Evolutionary conservation across 495 filamentous ascomycete species (phyloP), one percentile per base, ranked within the genome.

Genomic region (Tuber borchii): DNA sequence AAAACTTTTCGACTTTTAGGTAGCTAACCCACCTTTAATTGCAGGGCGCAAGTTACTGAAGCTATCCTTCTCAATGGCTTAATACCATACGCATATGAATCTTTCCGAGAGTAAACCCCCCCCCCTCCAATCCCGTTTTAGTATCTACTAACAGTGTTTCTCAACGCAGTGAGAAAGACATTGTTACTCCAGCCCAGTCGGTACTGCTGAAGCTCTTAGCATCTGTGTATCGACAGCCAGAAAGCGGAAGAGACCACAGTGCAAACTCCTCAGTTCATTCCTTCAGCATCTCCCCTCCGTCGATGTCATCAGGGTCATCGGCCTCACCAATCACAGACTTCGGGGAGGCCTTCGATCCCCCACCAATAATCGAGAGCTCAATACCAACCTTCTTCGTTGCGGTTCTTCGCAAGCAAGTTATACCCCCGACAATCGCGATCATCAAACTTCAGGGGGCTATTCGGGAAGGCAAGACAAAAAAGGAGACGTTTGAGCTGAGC

Each of bases 401-500:
- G 19, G 89, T 92, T 76, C 93, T 93, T 86, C 88, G 91, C 34
- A 90, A 90, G 45, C 89, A 90, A 78, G 92, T 93, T 74, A 89
- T 93, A 42, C 90, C 90, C 7, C 90, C 92, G 75, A 92, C 90
- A 1, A 91, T 91, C 81, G 90, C 89, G 34, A 84, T 93, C 69
- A 92, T 93, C 75, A 91, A 91, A 79, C 84, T 92, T 17, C 91
- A 93, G 86, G 90, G 91, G 39, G 89, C 91, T 73, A 93, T 93
- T 73, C 87, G 89, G 37, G 86, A 86, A 26, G 89, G 89, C 39
- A 84, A 86, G 71, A 88, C 90, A 19, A 84, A 88, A n/a, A 89
- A 90, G 0, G 91, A 93, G 75, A 90, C 91, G 77, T 93, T 93
- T 79, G 91, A 91, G 17, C 86, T 92, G n/a, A 93, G 92, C 74